These are phyloP conservation scores for Fraxinus floribunda DNA, from an alignment of 305 asterid genomes.

Conservation along the genomic window DNA sequence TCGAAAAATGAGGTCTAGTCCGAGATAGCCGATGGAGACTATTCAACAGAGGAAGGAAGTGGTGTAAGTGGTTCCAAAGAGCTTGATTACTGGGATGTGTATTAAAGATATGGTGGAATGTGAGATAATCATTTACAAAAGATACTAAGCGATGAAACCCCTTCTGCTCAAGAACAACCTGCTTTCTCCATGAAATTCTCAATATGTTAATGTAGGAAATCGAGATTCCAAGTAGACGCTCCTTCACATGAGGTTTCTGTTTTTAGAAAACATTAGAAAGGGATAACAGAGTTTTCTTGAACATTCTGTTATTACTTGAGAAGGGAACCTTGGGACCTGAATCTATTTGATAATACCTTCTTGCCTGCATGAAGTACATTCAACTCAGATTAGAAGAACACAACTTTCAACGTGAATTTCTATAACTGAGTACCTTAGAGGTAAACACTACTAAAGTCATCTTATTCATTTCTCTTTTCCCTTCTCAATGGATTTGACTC, in stretches of 20 bases:
- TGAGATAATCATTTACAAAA: conserved; percentile 18
- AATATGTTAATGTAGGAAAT: conserved; percentile 23
- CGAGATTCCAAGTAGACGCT: conserved; percentile 31
- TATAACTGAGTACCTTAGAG: not conserved
- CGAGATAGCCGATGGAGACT: conserved; percentile 12
- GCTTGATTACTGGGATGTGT: conserved; percentile 2
- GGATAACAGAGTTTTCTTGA: conserved; percentile 44
- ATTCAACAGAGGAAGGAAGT: conserved; percentile 30
- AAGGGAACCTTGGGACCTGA: conserved; percentile 48
- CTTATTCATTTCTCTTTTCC: not conserved
- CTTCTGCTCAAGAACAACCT: conserved; percentile 22
- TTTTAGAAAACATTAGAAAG: conserved; percentile 42
- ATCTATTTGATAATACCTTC: conserved; percentile 43
- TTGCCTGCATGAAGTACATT: conserved; percentile 44
- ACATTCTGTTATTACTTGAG: conserved; percentile 41
- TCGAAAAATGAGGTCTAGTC: conserved; percentile 24
- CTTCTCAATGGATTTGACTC: not conserved
- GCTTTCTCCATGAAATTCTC: not conserved
- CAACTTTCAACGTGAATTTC: not conserved
- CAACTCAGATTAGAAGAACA: conserved; percentile 26
- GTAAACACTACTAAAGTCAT: not conserved
- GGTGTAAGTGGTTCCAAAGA: conserved; percentile 23
- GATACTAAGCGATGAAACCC: conserved; percentile 15
- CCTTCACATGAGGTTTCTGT: conserved; percentile 42
- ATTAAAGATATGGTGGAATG: conserved; percentile 29